These are phyloP conservation scores for Carex kokanica DNA, from an alignment of 176 grass and related monocot species.

Conservation along the genomic window DNA sequence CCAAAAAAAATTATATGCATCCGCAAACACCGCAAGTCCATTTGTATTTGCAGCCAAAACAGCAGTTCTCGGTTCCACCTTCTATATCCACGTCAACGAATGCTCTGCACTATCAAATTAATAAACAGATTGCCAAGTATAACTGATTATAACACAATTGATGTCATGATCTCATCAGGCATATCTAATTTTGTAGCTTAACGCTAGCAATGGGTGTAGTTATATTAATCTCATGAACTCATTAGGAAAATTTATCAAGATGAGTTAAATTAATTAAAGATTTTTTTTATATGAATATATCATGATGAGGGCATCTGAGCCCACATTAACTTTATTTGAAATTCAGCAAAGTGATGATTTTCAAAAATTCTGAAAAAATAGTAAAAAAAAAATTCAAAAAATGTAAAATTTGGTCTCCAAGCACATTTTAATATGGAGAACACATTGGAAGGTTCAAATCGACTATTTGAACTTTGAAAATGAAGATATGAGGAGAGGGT, in stretches of 20 bases:
- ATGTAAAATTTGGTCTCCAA: too few species aligned
- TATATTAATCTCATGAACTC: not conserved
- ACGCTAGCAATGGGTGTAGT: not conserved
- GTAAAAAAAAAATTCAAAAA: too few species aligned
- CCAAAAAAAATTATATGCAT: constrained; percentile 4
- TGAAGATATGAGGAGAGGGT: too few species aligned
- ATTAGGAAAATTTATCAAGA: not conserved
- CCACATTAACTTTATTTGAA: not conserved
- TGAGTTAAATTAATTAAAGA: too few species aligned
- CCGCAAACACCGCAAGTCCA: constrained; percentile 46
- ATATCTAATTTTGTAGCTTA: not conserved
- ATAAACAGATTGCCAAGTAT: not conserved
- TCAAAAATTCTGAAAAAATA: too few species aligned
- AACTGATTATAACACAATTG: not conserved
- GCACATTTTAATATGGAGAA: too few species aligned
- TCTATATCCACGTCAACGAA: constrained; percentile 46
- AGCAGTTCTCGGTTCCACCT: constrained; percentile 44
- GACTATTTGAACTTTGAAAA: too few species aligned
- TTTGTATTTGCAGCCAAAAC: constrained; percentile 72
- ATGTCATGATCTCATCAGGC: not conserved
- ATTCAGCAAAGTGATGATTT: not conserved
- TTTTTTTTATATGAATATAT: not conserved
- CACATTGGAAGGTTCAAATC: too few species aligned
- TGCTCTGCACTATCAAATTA: constrained; percentile 28
- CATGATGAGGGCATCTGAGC: not conserved